Conservation (phyloP, 306 rosid genomes). For the Oxytropis ochrocephala region DNA sequence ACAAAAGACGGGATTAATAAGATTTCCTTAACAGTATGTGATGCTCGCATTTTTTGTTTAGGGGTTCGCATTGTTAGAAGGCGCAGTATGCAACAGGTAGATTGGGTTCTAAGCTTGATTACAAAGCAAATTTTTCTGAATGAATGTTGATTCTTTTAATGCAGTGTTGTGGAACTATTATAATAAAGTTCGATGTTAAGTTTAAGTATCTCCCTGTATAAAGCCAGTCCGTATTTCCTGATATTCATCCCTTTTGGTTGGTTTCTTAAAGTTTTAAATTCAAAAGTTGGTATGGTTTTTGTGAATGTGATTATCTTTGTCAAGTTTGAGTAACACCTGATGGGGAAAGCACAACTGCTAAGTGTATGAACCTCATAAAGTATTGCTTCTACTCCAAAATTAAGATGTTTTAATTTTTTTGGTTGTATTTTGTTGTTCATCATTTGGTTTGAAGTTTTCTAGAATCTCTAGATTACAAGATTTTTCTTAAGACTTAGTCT, state of each 20-base stretch:
- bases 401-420: not conserved
- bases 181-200: not conserved
- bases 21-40: conserved; percentile 82
- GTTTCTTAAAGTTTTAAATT: conserved; percentile 11
- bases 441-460: not conserved
- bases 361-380: not conserved
- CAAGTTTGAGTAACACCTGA: conserved; percentile 1
- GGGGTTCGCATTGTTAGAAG: conserved; percentile 92
- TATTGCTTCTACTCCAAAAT: conserved; percentile 7
- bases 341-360: not conserved
- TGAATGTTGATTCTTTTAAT: conserved; percentile 13
- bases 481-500: not conserved
- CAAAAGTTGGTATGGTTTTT: not conserved
- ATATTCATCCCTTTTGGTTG: conserved; percentile 2
- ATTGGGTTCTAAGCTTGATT: conserved; percentile 12
- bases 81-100: conserved; percentile 81
- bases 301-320: not conserved
- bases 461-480: not conserved
- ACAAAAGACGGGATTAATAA: conserved; percentile 85
- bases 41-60: conserved; percentile 80
- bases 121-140: not conserved
- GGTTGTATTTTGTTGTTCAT: not conserved
- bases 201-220: not conserved
- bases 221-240: not conserved
- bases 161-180: not conserved